Conservation (phyloP, 164 flowering plant genomes). For the Vitis labrusca region DNA sequence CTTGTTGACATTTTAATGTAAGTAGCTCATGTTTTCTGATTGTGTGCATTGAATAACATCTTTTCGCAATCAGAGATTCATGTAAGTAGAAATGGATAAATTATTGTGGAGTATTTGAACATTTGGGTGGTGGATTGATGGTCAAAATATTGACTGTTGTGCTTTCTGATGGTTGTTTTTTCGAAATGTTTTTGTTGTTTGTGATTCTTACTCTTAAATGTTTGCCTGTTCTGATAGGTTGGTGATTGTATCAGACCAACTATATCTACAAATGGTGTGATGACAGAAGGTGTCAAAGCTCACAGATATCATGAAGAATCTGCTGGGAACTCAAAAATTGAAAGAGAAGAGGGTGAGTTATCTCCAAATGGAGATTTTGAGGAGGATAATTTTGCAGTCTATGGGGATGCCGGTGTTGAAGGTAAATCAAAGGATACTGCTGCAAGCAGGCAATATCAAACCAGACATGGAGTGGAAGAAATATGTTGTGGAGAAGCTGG, state of each 20-base stretch:
- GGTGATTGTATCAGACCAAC: conserved; percentile 30
- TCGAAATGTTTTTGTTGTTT: background rate
- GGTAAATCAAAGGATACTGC: conserved; percentile 42
- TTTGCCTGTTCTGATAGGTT: conserved; percentile 20
- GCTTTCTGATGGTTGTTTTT: background rate
- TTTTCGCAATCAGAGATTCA: background rate
- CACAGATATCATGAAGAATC: conserved; percentile 48
- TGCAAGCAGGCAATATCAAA: conserved; percentile 40
- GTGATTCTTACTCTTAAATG: background rate
- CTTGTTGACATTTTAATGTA: background rate
- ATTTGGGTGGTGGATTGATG: no score
- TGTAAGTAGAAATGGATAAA: background rate
- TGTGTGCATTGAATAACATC: background rate
- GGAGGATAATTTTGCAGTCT: conserved; percentile 68
- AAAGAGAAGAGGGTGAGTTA: conserved; percentile 95
- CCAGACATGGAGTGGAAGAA: conserved; percentile 39
- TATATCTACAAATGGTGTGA: conserved; percentile 39
- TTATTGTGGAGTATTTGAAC: background rate
- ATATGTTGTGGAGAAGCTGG: conserved; percentile 41
- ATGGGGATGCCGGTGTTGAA: conserved; percentile 42
- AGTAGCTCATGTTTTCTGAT: background rate
- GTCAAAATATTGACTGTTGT: background rate
- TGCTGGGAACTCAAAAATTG: conserved; percentile 43
- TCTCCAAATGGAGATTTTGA: conserved; percentile 82
- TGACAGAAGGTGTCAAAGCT: conserved; percentile 32